phyloP scores from a whole-genome alignment of 2,329 filamentous ascomycete species.

The Hypoxylon sp. region DNA sequence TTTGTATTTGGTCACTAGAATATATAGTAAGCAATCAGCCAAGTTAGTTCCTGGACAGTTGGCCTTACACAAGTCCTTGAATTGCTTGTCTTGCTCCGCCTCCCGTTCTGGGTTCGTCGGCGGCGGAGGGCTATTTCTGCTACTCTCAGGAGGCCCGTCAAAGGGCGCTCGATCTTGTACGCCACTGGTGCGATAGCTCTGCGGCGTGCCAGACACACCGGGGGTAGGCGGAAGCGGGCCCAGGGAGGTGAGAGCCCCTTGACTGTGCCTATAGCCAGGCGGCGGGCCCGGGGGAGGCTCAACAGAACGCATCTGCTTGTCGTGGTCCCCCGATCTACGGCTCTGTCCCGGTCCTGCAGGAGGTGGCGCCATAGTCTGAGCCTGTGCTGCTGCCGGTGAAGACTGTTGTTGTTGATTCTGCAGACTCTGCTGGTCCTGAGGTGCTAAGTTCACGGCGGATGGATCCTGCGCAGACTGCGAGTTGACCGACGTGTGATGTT shows the following conservation, averaged over 20 bases:
- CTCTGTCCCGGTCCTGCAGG: slow-evolving; percentile 53
- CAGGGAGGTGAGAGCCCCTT: slow-evolving; percentile 53
- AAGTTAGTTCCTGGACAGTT: slow-evolving; percentile 11
- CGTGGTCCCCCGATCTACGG: slow-evolving; percentile 59
- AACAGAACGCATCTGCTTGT: slow-evolving; percentile 55
- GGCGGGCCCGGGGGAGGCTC: slow-evolving; percentile 57
- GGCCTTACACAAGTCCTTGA: slow-evolving; percentile 64
- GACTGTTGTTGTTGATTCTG: slow-evolving; percentile 38
- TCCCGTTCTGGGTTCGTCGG: slow-evolving; percentile 52
- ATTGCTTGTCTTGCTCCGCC: slow-evolving; percentile 60
- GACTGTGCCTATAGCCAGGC: slow-evolving; percentile 61
- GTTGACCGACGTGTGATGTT: slow-evolving; percentile 47
- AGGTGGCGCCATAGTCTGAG: slow-evolving; percentile 58
- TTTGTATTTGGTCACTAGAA: slow-evolving; percentile 88
- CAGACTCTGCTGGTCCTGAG: slow-evolving; percentile 37
- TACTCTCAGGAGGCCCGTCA: slow-evolving; percentile 57
- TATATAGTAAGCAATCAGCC: slow-evolving; percentile 44
- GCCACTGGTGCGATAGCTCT: slow-evolving; percentile 52
- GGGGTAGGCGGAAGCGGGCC: slow-evolving; percentile 54
- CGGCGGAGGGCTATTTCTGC: slow-evolving; percentile 65
- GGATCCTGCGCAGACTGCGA: slow-evolving; percentile 55
- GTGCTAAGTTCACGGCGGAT: slow-evolving; percentile 49
- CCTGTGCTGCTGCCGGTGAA: slow-evolving; percentile 40
- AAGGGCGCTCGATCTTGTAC: slow-evolving; percentile 53
- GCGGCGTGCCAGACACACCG: slow-evolving; percentile 45